Conservation (phyloP, 2,329 filamentous ascomycete genomes). For the Trichoderma arundinaceum region DNA sequence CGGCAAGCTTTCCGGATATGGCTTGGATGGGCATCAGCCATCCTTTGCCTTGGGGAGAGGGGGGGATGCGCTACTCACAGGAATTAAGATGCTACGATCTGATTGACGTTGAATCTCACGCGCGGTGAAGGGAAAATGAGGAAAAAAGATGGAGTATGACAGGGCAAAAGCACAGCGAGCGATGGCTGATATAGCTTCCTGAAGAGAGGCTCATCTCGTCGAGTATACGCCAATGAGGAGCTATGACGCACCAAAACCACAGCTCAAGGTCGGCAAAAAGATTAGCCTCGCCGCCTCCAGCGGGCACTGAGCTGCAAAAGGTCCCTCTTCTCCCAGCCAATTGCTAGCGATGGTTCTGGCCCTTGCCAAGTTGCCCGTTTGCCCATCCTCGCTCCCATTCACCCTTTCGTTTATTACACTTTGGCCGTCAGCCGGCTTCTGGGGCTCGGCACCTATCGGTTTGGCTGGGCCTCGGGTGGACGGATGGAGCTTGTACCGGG, state of each 20-base stretch:
- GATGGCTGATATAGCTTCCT: constrained; percentile 26
- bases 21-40: not conserved
- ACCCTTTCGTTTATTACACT: constrained; percentile 8
- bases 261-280: constrained; percentile 26
- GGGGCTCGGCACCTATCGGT: constrained; percentile 44
- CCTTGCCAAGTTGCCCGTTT: no score
- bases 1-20: constrained; percentile 21
- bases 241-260: constrained; percentile 23
- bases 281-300: constrained; percentile 17
- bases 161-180: not conserved
- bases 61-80: not conserved
- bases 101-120: not conserved
- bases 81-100: not conserved
- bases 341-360: no score
- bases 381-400: not conserved
- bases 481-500: constrained; percentile 35
- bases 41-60: not conserved
- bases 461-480: constrained; percentile 43
- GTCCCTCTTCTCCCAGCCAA: no score
- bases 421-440: constrained; percentile 20
- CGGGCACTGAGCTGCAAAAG: no score
- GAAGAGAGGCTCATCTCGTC: not conserved
- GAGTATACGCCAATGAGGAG: not conserved
- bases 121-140: not conserved
- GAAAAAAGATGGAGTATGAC: not conserved